These are phyloP conservation scores for Podospora pseudopauciseta DNA, from an alignment of 495 filamentous ascomycete species.

Conservation along the genomic window DNA sequence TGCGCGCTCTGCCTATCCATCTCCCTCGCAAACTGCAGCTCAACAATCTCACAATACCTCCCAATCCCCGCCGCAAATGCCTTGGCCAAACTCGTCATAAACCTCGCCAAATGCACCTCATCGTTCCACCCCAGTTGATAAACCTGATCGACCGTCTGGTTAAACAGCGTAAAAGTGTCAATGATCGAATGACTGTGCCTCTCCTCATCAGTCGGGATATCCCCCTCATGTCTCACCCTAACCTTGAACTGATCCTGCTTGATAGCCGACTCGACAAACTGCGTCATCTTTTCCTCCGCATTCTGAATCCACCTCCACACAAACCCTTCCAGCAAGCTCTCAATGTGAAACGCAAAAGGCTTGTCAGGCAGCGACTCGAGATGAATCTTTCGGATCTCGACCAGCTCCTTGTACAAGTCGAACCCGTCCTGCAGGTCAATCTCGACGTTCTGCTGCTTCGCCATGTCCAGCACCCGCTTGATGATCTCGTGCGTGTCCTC, in stretches of 20 bases:
- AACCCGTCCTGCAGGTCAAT: slow-evolving; percentile 88
- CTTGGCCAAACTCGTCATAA: slow-evolving; percentile 94
- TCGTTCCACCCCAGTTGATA: slow-evolving; percentile 86
- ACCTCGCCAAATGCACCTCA: slow-evolving; percentile 88
- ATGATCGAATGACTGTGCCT: slow-evolving; percentile 90
- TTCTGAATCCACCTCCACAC: slow-evolving; percentile 91
- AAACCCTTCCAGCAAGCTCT: slow-evolving; percentile 80
- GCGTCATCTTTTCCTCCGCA: slow-evolving; percentile 72
- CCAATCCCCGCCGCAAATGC: slow-evolving; percentile 78
- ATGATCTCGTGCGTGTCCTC: slow-evolving; percentile 82
- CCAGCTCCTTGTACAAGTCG: slow-evolving; percentile 82
- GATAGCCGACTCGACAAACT: slow-evolving; percentile 85
- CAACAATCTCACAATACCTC: slow-evolving; percentile 87
- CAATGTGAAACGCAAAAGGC: slow-evolving; percentile 79
- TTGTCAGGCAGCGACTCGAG: slow-evolving; percentile 59
- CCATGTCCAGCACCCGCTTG: slow-evolving; percentile 67
- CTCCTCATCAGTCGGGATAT: slow-evolving; percentile 70
- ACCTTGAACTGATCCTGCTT: slow-evolving; percentile 82
- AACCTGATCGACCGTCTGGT: slow-evolving; percentile 82
- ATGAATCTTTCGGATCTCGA: slow-evolving; percentile 78
- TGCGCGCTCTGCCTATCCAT: slow-evolving; percentile 89
- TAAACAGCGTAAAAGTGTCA: slow-evolving; percentile 92
- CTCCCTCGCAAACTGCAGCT: slow-evolving; percentile 81
- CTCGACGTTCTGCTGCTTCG: slow-evolving; percentile 65
- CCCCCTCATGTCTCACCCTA: slow-evolving; percentile 54